Evolutionary conservation across 805 yeast species (phyloP), one percentile per base, ranked within the genome.

Genomic region (Cyberlindnera japonica): DNA sequence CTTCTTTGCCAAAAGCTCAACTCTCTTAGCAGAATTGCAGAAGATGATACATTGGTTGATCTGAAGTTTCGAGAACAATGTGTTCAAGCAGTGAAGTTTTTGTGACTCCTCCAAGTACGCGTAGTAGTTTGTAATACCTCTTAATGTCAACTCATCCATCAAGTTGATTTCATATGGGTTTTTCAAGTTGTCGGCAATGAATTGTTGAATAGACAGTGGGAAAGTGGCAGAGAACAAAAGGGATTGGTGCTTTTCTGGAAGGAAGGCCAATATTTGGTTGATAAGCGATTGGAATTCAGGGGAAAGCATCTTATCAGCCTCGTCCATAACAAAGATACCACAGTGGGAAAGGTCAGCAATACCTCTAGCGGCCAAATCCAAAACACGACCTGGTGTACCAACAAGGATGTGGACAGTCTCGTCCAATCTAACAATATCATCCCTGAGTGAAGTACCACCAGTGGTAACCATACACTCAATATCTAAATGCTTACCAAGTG

Each of bases 51-150:
- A 86, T 66, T 93, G 99, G 66, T 93, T 93, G 65, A 93, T 88
- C 64, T 88, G 95, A 50, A 93, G 74, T 66, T 91, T 91, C 47
- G 95, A 83, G 64, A 93, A 93, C 51, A 93, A 72, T 1, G 98
- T 91, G 69, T 93, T 91, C 55, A 93, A 75, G 68, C 99, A 93
- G 63, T 93, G 96, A 50, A 93, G 75, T 65, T 93, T 93, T 70
- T 93, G 96, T 55, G 81, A 83, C 65, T 91, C 98, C 63, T 93
- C 99, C 31, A 93, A 96, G 61, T 89, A 93, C n/a, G 98, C 98
- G 61, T 93, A 93, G 66, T 83, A 93, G 68, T 93, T 98, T 2
- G 97, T 87, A 55, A 93, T 88, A 72, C 99, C 99, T 58, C 89
- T 81, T 49, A 93, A 72, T 8, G 99, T 93, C 57, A 93, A 75